Evolutionary conservation across 805 yeast genomes (phyloP).

Genomic region (Saccharomycopsis guyanensis): DNA sequence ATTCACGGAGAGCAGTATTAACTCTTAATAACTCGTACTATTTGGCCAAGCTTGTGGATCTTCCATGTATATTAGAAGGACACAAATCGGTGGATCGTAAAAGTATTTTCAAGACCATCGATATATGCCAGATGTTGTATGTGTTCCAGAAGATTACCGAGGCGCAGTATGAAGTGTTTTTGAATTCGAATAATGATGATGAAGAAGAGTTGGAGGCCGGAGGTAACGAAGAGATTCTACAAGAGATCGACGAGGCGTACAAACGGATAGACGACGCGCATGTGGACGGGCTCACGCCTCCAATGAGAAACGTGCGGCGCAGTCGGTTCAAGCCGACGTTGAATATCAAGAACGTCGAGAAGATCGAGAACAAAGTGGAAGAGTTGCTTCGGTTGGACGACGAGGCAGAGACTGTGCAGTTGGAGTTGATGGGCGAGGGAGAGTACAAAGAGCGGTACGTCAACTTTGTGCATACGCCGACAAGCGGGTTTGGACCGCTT

Average conservation of each 20-base stretch:
- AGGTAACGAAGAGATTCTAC: constrained; percentile 22
- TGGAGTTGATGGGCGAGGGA: constrained; percentile 29
- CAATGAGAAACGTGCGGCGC: constrained; percentile 62
- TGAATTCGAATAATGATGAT: constrained; percentile 33
- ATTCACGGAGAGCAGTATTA: constrained; percentile 70
- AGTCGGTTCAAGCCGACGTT: constrained; percentile 66
- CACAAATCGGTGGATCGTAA: constrained; percentile 86
- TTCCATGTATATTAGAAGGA: constrained; percentile 83
- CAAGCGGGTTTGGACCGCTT: background rate
- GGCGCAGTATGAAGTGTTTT: constrained; percentile 39
- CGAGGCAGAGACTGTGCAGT: constrained; percentile 50
- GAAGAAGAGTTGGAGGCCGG: constrained; percentile 34
- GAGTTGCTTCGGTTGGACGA: constrained; percentile 68
- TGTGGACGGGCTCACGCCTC: constrained; percentile 80
- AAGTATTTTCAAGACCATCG: constrained; percentile 80
- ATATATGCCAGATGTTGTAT: constrained; percentile 75
- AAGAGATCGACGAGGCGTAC: constrained; percentile 25
- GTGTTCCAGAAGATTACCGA: constrained; percentile 50
- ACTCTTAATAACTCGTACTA: constrained; percentile 32
- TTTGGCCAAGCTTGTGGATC: constrained; percentile 69
- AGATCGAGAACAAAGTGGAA: constrained; percentile 71
- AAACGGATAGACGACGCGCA: constrained; percentile 29
- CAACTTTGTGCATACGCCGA: background rate
- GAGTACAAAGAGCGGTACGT: constrained; percentile 26
- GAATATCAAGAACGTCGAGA: constrained; percentile 63